Evolutionary conservation across 2,329 filamentous ascomycete species (phyloP).

Genomic region (Amphichorda felina): DNA sequence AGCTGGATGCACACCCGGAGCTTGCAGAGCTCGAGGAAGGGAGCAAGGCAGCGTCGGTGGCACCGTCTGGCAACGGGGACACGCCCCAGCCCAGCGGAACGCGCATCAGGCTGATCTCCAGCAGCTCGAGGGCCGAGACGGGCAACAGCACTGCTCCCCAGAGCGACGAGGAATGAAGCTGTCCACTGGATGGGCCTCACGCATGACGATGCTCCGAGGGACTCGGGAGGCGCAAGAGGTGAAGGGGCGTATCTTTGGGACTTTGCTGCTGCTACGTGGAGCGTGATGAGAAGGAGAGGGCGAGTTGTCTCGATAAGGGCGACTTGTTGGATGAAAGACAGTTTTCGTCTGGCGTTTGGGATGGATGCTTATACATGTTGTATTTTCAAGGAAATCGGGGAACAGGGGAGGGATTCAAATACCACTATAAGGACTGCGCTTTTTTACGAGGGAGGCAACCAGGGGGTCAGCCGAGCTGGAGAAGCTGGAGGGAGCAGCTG

Average conservation of each 20-base stretch:
- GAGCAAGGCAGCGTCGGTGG: constrained; percentile 22
- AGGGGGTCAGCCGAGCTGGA: no score
- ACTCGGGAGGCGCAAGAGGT: not conserved
- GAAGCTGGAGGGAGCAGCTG: no score
- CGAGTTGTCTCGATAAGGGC: not conserved
- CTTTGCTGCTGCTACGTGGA: not conserved
- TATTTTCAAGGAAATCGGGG: constrained; percentile 12
- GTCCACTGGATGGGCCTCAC: not conserved
- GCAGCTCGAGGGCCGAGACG: constrained; percentile 22
- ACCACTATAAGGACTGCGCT: constrained; percentile 11
- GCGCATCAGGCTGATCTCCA: constrained; percentile 58
- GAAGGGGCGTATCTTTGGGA: not conserved
- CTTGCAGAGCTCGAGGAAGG: constrained; percentile 42
- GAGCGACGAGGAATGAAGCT: constrained; percentile 39
- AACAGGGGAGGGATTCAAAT: constrained; percentile 9
- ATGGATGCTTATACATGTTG: constrained; percentile 5
- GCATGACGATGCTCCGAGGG: not conserved
- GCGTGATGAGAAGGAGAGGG: not conserved
- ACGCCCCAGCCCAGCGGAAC: constrained; percentile 55
- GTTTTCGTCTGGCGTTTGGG: constrained; percentile 1
- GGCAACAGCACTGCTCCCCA: constrained; percentile 21
- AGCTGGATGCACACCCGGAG: constrained; percentile 40
- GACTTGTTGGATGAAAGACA: not conserved
- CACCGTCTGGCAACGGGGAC: constrained; percentile 44
- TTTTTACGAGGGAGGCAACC: no score